phyloP scores from a whole-genome alignment of 257 asterid species.

The Haberlea rhodopensis region DNA sequence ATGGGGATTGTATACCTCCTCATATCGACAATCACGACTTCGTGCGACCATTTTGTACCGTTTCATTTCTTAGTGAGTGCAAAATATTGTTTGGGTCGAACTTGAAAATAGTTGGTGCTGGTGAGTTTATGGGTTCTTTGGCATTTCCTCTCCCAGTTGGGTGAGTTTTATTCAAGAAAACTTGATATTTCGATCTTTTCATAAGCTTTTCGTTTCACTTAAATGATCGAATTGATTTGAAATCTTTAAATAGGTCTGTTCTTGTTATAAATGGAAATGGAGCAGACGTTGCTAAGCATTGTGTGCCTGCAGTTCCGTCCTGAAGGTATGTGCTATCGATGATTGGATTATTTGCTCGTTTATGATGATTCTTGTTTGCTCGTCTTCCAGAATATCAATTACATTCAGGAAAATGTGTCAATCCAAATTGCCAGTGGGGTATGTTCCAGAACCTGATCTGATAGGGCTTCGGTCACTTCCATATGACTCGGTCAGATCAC shows the following conservation, averaged over 20 bases:
- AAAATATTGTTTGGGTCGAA: conserved; percentile 37
- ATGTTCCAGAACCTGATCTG: neutral
- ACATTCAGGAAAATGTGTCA: neutral
- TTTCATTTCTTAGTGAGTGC: conserved; percentile 49
- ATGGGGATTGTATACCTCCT: too few relatives aligned
- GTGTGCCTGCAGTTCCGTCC: conserved; percentile 43
- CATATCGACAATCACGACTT: conserved; percentile 52
- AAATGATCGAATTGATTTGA: neutral
- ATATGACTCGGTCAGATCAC: neutral
- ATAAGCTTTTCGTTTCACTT: neutral
- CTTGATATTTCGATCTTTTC: conserved; percentile 7
- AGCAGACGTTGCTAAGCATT: conserved; percentile 51
- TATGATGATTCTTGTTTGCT: too few relatives aligned
- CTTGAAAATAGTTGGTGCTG: conserved; percentile 36
- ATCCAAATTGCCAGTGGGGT: neutral
- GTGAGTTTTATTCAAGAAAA: conserved; percentile 25
- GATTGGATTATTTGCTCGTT: too few relatives aligned
- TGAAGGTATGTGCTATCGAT: conserved; percentile 30
- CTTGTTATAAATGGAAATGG: conserved; percentile 47
- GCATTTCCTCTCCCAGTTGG: conserved; percentile 45
- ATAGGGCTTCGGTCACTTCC: neutral
- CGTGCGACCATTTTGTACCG: conserved; percentile 43
- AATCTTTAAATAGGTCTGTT: conserved; percentile 39
- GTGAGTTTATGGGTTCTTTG: conserved; percentile 37
- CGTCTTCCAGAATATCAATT: neutral